Evolutionary conservation across 345 rosid species (phyloP).

Genomic region (Xanthoceras sorbifolium): DNA sequence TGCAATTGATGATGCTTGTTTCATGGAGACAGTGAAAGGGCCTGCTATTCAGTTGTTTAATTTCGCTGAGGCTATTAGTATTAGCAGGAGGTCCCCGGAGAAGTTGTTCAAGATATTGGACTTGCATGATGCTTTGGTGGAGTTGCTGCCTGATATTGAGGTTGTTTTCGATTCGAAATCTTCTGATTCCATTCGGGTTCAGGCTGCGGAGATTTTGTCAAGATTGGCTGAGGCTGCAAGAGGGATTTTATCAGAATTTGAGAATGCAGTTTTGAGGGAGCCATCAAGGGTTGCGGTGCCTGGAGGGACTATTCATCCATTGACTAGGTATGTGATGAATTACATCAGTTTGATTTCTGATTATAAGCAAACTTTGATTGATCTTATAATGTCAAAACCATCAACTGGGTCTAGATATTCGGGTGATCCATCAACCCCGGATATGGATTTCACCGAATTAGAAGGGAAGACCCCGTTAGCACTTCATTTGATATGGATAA

Average conservation of each 20-base stretch:
- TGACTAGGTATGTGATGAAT: conserved; percentile 97
- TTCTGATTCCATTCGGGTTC: conserved; percentile 57
- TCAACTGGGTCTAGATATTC: conserved; percentile 72
- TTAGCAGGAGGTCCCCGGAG: conserved; percentile 89
- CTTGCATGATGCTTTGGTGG: conserved; percentile 74
- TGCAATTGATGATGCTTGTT: conserved; percentile 68
- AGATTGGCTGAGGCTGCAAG: conserved; percentile 83
- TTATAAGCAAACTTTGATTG: conserved; percentile 75
- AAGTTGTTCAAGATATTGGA: conserved; percentile 90
- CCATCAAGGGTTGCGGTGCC: conserved; percentile 79
- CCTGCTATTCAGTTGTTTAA: conserved; percentile 76
- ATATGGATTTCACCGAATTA: conserved; percentile 72
- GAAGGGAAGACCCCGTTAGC: conserved; percentile 74
- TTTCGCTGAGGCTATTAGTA: conserved; percentile 90
- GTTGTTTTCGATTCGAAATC: conserved; percentile 66
- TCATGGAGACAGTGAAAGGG: conserved; percentile 83
- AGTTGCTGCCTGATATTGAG: conserved; percentile 77
- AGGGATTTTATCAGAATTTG: conserved; percentile 86
- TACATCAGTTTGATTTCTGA: conserved; percentile 89
- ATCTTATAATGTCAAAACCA: conserved; percentile 80
- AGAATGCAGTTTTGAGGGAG: conserved; percentile 73
- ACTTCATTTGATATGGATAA: conserved; percentile 88
- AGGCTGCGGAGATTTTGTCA: conserved; percentile 79
- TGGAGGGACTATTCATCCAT: conserved; percentile 92
- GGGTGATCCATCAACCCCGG: conserved; percentile 67